phyloP scores from a whole-genome alignment of 2,329 filamentous ascomycete species.

The Aspergillus sp. region DNA sequence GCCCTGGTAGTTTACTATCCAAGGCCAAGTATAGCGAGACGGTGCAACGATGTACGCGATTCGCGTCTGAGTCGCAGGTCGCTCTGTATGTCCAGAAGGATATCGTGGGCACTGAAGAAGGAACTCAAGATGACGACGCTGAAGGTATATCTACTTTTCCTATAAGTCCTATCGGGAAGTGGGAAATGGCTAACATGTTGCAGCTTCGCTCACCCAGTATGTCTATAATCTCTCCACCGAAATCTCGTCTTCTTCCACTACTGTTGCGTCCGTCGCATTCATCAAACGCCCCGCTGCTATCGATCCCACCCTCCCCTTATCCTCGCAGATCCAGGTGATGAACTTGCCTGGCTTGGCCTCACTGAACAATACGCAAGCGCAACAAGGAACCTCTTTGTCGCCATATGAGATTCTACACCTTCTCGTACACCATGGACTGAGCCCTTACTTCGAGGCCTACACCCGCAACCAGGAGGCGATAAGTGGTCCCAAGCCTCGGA shows the following conservation, averaged over 20 bases:
- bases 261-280: constrained; percentile 84
- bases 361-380: constrained; percentile 62
- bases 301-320: constrained; percentile 76
- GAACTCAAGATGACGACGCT: constrained; percentile 35
- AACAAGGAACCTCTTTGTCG: constrained; percentile 70
- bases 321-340: constrained; percentile 86
- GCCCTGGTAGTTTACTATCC: constrained; percentile 78
- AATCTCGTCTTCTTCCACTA: constrained; percentile 68
- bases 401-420: constrained; percentile 92
- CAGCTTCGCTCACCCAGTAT: constrained; percentile 49
- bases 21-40: constrained; percentile 71
- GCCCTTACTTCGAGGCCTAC: constrained; percentile 96
- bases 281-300: constrained; percentile 87
- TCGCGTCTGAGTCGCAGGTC: constrained; percentile 82
- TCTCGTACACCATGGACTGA: constrained; percentile 83
- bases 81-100: constrained; percentile 89
- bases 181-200: neutral
- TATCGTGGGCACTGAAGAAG: constrained; percentile 54
- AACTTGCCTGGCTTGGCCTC: constrained; percentile 82
- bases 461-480: constrained; percentile 74
- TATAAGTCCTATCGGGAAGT: no score
- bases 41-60: constrained; percentile 79
- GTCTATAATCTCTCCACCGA: constrained; percentile 79
- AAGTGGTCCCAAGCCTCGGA: constrained; percentile 66
- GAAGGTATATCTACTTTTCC: constrained; percentile 35